Conservation (phyloP, 148 eudicot genomes). For the Vaccinium myrtillus region DNA sequence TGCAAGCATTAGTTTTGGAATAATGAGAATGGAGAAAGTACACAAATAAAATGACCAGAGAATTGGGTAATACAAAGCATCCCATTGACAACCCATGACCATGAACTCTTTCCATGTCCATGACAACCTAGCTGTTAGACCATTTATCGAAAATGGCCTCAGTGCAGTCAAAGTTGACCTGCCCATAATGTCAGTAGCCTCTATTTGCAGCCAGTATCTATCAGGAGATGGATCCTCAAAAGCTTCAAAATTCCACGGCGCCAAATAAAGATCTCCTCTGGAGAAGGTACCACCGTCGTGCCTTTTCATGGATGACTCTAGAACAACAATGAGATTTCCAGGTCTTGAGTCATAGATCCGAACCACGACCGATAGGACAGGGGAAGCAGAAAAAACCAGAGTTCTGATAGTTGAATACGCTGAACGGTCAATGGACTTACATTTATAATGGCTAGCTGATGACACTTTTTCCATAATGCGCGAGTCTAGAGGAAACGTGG, state of each 20-base stretch:
- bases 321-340: conserved; percentile 44
- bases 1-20: conserved; percentile 41
- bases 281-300: conserved; percentile 28
- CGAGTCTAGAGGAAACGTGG: conserved; percentile 84
- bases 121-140: conserved; percentile 42
- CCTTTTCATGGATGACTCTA: conserved; percentile 66
- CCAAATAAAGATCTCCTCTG: conserved; percentile 53
- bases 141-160: conserved; percentile 78
- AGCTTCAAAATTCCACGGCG: conserved; percentile 70
- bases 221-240: conserved; percentile 73
- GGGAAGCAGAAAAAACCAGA: conserved; percentile 69
- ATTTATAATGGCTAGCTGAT: conserved; percentile 36
- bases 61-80: conserved; percentile 62
- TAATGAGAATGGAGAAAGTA: conserved; percentile 44
- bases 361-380: conserved; percentile 67
- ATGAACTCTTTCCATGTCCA: conserved; percentile 90
- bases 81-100: conserved; percentile 96
- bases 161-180: conserved; percentile 52
- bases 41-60: conserved; percentile 48
- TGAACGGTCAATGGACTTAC: conserved; percentile 36
- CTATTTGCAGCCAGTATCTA: conserved; percentile 79
- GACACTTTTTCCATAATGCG: conserved; percentile 52
- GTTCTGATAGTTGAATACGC: conserved; percentile 58
- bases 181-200: conserved; percentile 60
- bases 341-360: conserved; percentile 63